Percentiles rank a stretch among this genome's conserved stretches.
phyloP scores from a whole-genome alignment of 2,329 filamentous ascomycete genomes.

The Stagonosporopsis cucurbitacearum region DNA sequence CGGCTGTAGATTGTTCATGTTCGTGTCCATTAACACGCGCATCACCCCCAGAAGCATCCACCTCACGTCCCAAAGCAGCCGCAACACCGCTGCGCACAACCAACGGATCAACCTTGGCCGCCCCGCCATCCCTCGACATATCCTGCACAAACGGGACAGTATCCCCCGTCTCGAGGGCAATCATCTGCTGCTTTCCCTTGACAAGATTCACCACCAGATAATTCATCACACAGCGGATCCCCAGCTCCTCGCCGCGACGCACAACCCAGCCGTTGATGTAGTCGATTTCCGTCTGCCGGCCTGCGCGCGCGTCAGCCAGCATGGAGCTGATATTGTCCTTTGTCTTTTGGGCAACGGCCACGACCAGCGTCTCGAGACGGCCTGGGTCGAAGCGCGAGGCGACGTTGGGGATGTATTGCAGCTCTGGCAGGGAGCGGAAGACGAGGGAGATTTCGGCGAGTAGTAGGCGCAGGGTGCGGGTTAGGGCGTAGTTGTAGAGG shows the following conservation, averaged over 20 bases:
- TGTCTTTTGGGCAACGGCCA: conserved; percentile 61
- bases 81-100: too few species aligned
- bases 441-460: conserved; percentile 77
- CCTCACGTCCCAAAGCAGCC: too few species aligned
- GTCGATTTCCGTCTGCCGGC: conserved; percentile 74
- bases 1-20: too few species aligned
- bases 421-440: conserved; percentile 76
- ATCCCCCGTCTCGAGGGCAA: conserved; percentile 49
- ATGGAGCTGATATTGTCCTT: conserved; percentile 69
- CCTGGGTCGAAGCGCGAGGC: conserved; percentile 64
- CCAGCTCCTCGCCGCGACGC: conserved; percentile 71
- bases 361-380: conserved; percentile 67
- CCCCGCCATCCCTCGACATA: conserved; percentile 2
- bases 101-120: not conserved
- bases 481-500: conserved; percentile 69
- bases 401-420: conserved; percentile 66
- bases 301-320: conserved; percentile 68
- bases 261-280: conserved; percentile 91
- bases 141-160: conserved; percentile 47
- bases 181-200: conserved; percentile 68
- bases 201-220: conserved; percentile 75
- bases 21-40: too few species aligned
- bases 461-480: conserved; percentile 71
- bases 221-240: conserved; percentile 75
- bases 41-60: too few species aligned